Conservation (phyloP, 805 yeast genomes). For the Teunomyces cretensis region DNA sequence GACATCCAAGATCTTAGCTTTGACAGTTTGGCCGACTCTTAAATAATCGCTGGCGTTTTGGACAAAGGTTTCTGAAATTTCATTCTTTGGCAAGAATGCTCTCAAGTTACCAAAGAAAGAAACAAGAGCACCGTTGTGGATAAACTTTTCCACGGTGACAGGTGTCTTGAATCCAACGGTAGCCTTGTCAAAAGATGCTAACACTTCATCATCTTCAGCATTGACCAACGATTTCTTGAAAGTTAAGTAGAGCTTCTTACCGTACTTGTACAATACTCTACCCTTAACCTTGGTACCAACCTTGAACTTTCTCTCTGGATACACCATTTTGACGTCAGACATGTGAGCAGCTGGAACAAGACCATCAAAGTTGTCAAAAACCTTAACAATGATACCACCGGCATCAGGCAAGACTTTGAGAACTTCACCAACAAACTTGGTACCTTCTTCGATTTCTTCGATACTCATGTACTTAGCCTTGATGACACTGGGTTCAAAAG, state of each 20-base stretch:
- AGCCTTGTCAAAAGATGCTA: slow-evolving; percentile 39
- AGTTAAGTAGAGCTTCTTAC: slow-evolving; percentile 58
- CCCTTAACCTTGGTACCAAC: slow-evolving; percentile 79
- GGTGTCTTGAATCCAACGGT: slow-evolving; percentile 52
- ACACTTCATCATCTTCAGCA: slow-evolving; percentile 54
- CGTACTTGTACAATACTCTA: slow-evolving; percentile 58
- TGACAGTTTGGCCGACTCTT: slow-evolving; percentile 79
- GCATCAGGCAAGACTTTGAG: slow-evolving; percentile 53
- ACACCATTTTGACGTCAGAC: slow-evolving; percentile 77
- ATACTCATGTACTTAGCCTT: slow-evolving; percentile 64
- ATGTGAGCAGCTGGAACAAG: slow-evolving; percentile 72
- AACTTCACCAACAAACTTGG: slow-evolving; percentile 49
- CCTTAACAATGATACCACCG: slow-evolving; percentile 64
- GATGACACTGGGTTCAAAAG: slow-evolving; percentile 66
- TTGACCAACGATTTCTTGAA: slow-evolving; percentile 82
- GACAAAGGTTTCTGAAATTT: slow-evolving; percentile 87
- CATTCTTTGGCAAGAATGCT: slow-evolving; percentile 83
- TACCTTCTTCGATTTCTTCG: slow-evolving; percentile 78
- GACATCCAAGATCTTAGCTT: slow-evolving; percentile 60
- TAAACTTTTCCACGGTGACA: slow-evolving; percentile 73
- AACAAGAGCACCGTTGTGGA: slow-evolving; percentile 76
- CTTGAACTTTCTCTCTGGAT: slow-evolving; percentile 92
- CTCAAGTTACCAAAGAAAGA: slow-evolving; percentile 76
- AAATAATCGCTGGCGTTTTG: slow-evolving; percentile 74
- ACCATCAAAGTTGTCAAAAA: slow-evolving; percentile 70